phyloP scores from a whole-genome alignment of 2,329 filamentous ascomycete genomes.

The Pseudocercospora vitis region DNA sequence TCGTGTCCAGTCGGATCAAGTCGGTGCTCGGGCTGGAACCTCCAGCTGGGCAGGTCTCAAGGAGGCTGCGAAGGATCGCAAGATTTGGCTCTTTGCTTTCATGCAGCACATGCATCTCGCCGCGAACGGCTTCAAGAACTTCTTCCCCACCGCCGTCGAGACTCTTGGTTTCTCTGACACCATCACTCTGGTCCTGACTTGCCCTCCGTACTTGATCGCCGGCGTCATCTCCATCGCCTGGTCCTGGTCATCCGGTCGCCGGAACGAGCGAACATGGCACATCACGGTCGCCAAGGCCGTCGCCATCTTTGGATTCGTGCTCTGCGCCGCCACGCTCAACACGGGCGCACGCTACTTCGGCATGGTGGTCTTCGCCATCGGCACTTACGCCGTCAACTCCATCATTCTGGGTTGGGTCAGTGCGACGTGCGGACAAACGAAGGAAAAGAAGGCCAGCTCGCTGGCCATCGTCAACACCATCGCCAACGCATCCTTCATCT shows the following conservation, averaged over 20 bases:
- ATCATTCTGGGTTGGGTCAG: slow-evolving; percentile 52
- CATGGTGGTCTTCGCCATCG: slow-evolving; percentile 33
- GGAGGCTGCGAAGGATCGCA: slow-evolving; percentile 52
- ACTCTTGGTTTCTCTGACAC: slow-evolving; percentile 52
- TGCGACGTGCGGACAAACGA: slow-evolving; percentile 49
- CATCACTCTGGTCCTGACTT: slow-evolving; percentile 54
- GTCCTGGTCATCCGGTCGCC: slow-evolving; percentile 40
- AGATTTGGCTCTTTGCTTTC: slow-evolving; percentile 55
- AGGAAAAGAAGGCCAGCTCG: slow-evolving; percentile 52
- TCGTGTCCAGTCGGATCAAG: slow-evolving; percentile 54
- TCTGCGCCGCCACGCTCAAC: slow-evolving; percentile 41
- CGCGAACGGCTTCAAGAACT: slow-evolving; percentile 54
- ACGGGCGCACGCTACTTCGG: slow-evolving; percentile 36
- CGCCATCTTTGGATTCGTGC: slow-evolving; percentile 41
- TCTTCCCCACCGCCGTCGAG: slow-evolving; percentile 49
- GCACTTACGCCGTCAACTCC: slow-evolving; percentile 49
- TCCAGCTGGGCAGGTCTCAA: slow-evolving; percentile 52
- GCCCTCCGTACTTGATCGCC: slow-evolving; percentile 38
- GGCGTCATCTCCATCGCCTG: slow-evolving; percentile 35
- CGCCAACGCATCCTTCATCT: slow-evolving; percentile 52
- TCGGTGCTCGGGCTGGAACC: slow-evolving; percentile 48
- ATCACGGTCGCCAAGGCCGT: slow-evolving; percentile 40
- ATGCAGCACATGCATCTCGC: slow-evolving; percentile 59
- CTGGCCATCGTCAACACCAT: slow-evolving; percentile 53
- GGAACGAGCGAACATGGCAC: slow-evolving; percentile 45